Conservation (phyloP, 1,139 yeast species). For the Arxiozyma slooffiae region DNA sequence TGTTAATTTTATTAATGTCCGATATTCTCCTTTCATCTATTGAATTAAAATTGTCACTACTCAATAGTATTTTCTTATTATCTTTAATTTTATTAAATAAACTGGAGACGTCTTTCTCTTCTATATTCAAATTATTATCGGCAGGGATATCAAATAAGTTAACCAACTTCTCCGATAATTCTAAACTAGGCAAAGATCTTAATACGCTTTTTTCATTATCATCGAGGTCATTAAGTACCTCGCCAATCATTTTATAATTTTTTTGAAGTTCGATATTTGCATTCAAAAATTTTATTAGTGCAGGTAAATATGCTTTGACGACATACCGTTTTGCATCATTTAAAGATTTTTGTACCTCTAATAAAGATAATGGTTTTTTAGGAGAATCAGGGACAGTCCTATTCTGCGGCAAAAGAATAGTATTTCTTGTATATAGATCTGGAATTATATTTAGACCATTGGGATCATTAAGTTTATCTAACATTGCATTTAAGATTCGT, state of each 20-base stretch:
- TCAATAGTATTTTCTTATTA: constrained; percentile 19
- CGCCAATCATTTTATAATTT: constrained; percentile 7
- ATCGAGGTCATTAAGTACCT: constrained; percentile 1
- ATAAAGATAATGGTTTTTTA: constrained; percentile 28
- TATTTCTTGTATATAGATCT: constrained; percentile 33
- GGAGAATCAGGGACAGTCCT: constrained; percentile 28
- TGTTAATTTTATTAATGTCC: constrained; percentile 9
- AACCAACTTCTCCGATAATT: constrained; percentile 14
- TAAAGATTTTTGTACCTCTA: constrained; percentile 29
- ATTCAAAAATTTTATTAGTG: constrained; percentile 20
- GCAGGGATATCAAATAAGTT: constrained; percentile 3
- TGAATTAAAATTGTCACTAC: constrained; percentile 18
- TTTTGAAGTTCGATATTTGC: constrained; percentile 17
- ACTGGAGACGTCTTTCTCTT: neutral
- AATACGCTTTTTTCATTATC: constrained; percentile 2
- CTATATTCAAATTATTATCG: neutral
- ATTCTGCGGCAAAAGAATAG: constrained; percentile 25
- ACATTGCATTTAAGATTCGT: constrained; percentile 26
- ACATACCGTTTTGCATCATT: constrained; percentile 27
- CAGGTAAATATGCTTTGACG: constrained; percentile 26
- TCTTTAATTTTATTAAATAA: constrained; percentile 15
- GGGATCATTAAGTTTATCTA: constrained; percentile 30
- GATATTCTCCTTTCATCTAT: constrained; percentile 19
- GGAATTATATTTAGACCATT: constrained; percentile 33
- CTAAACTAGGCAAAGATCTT: constrained; percentile 11